Evolutionary conservation across 1,139 yeast genomes (phyloP).

Genomic region (Sugiyamaella grinbergsii): DNA sequence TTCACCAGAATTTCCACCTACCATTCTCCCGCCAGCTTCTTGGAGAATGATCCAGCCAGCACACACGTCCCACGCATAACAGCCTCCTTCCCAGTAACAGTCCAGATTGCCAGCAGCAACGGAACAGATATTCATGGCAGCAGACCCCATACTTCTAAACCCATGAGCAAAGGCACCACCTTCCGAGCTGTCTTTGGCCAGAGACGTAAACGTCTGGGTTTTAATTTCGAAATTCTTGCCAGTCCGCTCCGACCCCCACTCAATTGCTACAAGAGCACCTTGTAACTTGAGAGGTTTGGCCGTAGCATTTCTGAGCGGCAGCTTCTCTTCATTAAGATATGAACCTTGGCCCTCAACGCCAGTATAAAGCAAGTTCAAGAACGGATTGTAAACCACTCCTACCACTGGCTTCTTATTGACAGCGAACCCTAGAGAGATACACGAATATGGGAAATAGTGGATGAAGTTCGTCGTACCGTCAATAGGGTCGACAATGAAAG

Average conservation of each 20-base stretch:
- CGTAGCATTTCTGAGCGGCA: constrained; percentile 44
- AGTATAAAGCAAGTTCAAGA: constrained; percentile 51
- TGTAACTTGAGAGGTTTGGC: constrained; percentile 46
- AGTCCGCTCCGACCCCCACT: constrained; percentile 60
- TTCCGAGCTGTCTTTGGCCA: constrained; percentile 48
- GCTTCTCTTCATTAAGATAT: constrained; percentile 46
- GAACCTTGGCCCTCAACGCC: constrained; percentile 59
- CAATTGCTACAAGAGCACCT: constrained; percentile 58
- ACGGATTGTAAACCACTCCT: constrained; percentile 63
- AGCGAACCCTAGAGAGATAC: constrained; percentile 60
- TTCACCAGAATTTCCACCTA: constrained; percentile 53
- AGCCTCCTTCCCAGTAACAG: constrained; percentile 66
- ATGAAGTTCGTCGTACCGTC: constrained; percentile 66
- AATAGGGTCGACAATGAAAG: constrained; percentile 63
- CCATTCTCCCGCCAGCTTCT: constrained; percentile 60
- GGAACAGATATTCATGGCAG: constrained; percentile 59
- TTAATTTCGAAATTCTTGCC: constrained; percentile 54
- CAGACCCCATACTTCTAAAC: constrained; percentile 58
- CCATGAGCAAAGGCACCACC: constrained; percentile 59
- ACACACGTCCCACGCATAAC: constrained; percentile 66
- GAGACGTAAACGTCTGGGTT: constrained; percentile 49
- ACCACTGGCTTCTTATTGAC: constrained; percentile 53
- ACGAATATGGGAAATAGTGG: constrained; percentile 60
- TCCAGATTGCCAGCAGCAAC: constrained; percentile 60
- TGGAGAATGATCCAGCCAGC: constrained; percentile 63